Base-by-base conservation (phyloP, 2,329 filamentous ascomycete genomes). In the Fusarium sarcochroum region DNA sequence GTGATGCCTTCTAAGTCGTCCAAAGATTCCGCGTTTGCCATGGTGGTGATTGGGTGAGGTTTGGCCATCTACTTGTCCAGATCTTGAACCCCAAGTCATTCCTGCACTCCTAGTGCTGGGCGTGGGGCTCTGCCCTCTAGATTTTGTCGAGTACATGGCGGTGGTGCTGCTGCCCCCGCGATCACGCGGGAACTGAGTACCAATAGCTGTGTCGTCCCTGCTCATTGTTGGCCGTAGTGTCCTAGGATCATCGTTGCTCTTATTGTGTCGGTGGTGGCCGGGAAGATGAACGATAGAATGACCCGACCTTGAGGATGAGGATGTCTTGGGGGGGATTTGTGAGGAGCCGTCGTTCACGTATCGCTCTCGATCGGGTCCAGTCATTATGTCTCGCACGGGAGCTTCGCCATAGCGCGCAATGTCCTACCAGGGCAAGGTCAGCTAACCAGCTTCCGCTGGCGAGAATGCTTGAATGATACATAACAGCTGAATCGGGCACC, bases 41-140 rank as follows among this genome's bases (percentile, higher is more conserved):
- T 86, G 84, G 52, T 86, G 84, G 56, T 84, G 82, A 8, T 80
- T 80, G 2, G 90, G 89, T 5, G 89, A 91, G 18, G 84, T 84
- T 73, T 89, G 87, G 23, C 85, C 85, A 62, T 88, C 86, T 21
- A 77, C 68, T 73, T 84, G 77, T 70, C 81, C 74, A 79, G 85
- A 75, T 73, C 83, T 84, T 77, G 84, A 76, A 79, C 87, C 79
- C 51, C 79, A 80, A 27, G 71, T 68, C 53, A 74, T 69, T 81
- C 78, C 75, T 21, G 82, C 85, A 75, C 91, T 93, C 71, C 87
- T 87, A 41, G 87, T 84, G 78, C 93, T 96, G 9, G 94, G 92
- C 1, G 93, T 93, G 25, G 94, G 93, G 78, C 94, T 97, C 63
- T 92, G 88, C 14, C 93, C 90, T 69, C 94, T 90, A 21, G 85